phyloP scores from a whole-genome alignment of 2,329 filamentous ascomycete species.

The Fonsecaea monophora region DNA sequence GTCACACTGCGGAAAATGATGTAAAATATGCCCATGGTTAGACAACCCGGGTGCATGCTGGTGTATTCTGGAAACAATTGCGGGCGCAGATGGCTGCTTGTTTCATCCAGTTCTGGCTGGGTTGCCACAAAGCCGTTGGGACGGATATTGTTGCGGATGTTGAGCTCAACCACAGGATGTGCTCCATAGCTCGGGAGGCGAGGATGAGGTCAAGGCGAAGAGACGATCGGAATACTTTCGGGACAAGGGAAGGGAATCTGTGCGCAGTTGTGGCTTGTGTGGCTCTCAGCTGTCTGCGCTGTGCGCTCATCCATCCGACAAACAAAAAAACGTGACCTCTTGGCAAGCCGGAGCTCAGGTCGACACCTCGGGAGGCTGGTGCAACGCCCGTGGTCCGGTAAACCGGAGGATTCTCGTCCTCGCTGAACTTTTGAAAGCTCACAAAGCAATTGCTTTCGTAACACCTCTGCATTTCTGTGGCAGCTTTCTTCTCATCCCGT shows the following conservation, averaged over 20 bases:
- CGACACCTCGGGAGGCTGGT: constrained; percentile 4
- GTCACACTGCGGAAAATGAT: too few relatives aligned
- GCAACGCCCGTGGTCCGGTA: background rate
- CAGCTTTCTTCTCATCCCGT: background rate
- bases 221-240: constrained; percentile 3
- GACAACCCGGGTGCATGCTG: background rate
- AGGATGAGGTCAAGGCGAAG: background rate
- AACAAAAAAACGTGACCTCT: background rate
- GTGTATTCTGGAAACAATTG: background rate
- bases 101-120: background rate
- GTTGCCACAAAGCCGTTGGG: background rate
- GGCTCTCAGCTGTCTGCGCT: too few relatives aligned
- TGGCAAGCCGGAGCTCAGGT: constrained; percentile 1
- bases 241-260: background rate
- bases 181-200: background rate
- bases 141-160: background rate
- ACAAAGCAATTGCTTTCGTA: constrained; percentile 5
- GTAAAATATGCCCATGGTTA: too few relatives aligned
- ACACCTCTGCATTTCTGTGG: background rate
- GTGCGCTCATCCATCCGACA: too few relatives aligned
- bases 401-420: constrained; percentile 9
- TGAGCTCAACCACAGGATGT: background rate
- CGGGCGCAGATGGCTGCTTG: background rate
- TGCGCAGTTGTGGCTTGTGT: too few relatives aligned
- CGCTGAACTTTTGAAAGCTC: background rate